Conservation (phyloP, 352 stramenopile genomes). For the Phytophthora lateralis region DNA sequence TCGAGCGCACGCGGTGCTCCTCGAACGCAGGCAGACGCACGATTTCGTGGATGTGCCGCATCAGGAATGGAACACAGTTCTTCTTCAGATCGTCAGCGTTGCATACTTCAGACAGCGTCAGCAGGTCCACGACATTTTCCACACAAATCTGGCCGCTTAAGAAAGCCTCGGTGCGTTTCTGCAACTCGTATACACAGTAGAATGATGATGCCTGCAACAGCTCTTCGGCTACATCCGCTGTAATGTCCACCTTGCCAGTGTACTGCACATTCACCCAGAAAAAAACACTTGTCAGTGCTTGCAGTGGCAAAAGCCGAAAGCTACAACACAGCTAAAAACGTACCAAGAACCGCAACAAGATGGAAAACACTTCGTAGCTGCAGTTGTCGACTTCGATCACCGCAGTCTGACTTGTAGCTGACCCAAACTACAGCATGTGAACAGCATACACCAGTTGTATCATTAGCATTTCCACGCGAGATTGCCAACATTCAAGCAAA, state of each 20-base stretch:
- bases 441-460: slow-evolving; percentile 9
- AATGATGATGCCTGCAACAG: slow-evolving; percentile 77
- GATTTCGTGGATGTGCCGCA: slow-evolving; percentile 87
- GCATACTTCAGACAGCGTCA: slow-evolving; percentile 81
- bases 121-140: slow-evolving; percentile 80
- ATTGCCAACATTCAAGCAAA: background rate
- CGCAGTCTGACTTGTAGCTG: slow-evolving; percentile 77
- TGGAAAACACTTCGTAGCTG: slow-evolving; percentile 88
- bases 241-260: slow-evolving; percentile 88
- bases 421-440: slow-evolving; percentile 68
- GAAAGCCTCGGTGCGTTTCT: slow-evolving; percentile 86
- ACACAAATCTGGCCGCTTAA: slow-evolving; percentile 80
- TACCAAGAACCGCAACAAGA: slow-evolving; percentile 86
- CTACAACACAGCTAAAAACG: slow-evolving; percentile 17
- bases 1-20: slow-evolving; percentile 80
- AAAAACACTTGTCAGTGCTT: slow-evolving; percentile 18
- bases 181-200: slow-evolving; percentile 86
- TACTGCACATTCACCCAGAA: slow-evolving; percentile 60
- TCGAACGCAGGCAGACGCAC: slow-evolving; percentile 76
- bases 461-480: slow-evolving; percentile 9
- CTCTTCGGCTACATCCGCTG: slow-evolving; percentile 79
- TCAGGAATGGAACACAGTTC: slow-evolving; percentile 86
- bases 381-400: slow-evolving; percentile 91
- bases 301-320: background rate
- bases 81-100: slow-evolving; percentile 83